Conservation (phyloP, 768 basidiomycete genomes). For the Amanita jacksonii region DNA sequence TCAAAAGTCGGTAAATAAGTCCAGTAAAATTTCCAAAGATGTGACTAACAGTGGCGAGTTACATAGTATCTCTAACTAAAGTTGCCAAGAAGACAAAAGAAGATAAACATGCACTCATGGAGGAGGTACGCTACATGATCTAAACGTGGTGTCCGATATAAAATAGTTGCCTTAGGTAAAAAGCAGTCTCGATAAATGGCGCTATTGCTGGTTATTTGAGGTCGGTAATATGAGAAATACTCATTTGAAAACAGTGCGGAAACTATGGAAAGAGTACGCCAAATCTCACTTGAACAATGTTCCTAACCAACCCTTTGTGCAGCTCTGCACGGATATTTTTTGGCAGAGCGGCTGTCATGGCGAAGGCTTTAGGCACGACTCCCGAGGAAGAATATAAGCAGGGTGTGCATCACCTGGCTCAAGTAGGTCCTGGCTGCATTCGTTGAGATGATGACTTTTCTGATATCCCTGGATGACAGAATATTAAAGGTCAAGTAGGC, state of each 20-base stretch:
- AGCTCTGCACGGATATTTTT: slow-evolving; percentile 90
- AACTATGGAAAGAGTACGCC: slow-evolving; percentile 85
- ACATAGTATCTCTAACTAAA: slow-evolving; percentile 83
- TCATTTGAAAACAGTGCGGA: slow-evolving; percentile 87
- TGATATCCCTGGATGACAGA: slow-evolving; percentile 31
- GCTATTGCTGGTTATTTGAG: slow-evolving; percentile 92
- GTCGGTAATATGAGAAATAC: slow-evolving; percentile 95
- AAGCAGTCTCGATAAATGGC: slow-evolving; percentile 79
- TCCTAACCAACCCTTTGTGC: slow-evolving; percentile 6
- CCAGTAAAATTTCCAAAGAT: slow-evolving; percentile 7
- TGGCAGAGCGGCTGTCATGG: slow-evolving; percentile 83
- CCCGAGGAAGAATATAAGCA: slow-evolving; percentile 76
- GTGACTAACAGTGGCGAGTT: slow-evolving; percentile 10
- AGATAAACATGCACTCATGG: slow-evolving; percentile 78
- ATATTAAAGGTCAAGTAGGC: slow-evolving; percentile 93
- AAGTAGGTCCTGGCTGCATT: slow-evolving; percentile 33
- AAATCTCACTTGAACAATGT: too few relatives aligned
- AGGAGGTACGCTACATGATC: slow-evolving; percentile 33
- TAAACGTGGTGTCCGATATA: not conserved
- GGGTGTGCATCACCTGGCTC: slow-evolving; percentile 72
- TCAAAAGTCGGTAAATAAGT: slow-evolving; percentile 68
- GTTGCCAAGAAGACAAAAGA: slow-evolving; percentile 89
- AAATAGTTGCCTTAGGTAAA: slow-evolving; percentile 48
- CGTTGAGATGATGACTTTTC: not conserved
- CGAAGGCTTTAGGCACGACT: slow-evolving; percentile 86